Base-by-base conservation (phyloP, 805 yeast genomes). In the Saturnispora quitensis region DNA sequence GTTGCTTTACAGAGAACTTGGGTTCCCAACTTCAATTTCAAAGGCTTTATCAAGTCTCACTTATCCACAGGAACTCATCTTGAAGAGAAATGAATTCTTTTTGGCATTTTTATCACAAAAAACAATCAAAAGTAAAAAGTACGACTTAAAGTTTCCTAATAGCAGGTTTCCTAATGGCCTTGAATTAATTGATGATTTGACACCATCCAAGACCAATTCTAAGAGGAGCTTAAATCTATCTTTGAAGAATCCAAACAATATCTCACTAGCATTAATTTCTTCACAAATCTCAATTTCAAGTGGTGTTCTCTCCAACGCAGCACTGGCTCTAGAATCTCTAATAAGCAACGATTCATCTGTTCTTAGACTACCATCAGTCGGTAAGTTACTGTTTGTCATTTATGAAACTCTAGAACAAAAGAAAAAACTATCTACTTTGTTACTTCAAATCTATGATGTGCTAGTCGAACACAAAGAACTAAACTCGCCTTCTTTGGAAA, bases 361-460 rank as follows among this genome's bases (percentile, higher is more conserved):
- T 13, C 48, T 58, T 25, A 43, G 62, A 4, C 52, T 59, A 4
- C 83, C 86, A 3, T 77, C 78, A 4, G 61, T 84, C 44, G 68
- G 76, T 40, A 78, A 80, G 27, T 65, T 75, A 5, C 64, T 81
- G 28, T 68, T 76, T 9, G 69, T 77, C 13, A 60, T 82, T 6
- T 79, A 76, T 61, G 83, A 78, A 55, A 54, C 62, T 12, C 63
- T 73, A 43, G 73, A 76, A 43, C 68, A 75, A 45, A 62, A 62
- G 28, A 61, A 62, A 44, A 62, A 68, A 46, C 69, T 68, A 24
- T 50, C 55, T 2, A 60, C 60, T 2, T 58, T 75, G 18, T 64
- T 76, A 45, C 47, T 56, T 5, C 57, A 59, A 22, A 60, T 74
- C 18, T 60, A 63, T 52, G 53, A 58, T 15, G 53, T 62, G 22